phyloP scores from a whole-genome alignment of 2,329 filamentous ascomycete genomes.

The Botrytis squamosa region DNA sequence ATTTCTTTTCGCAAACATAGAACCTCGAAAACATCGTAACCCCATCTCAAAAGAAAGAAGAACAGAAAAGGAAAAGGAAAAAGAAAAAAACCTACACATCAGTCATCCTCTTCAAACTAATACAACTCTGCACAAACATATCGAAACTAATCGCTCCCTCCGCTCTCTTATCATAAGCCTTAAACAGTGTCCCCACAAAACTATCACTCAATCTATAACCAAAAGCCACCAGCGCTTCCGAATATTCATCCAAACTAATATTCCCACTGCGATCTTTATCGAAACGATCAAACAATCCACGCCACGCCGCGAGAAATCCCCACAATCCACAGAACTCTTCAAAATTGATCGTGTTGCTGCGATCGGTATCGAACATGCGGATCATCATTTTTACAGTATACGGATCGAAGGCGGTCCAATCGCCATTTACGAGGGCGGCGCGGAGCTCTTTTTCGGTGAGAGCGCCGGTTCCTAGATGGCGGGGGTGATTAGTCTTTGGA shows the following conservation, averaged over 20 bases:
- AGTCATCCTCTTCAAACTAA: conserved; percentile 96
- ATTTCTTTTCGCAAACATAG: neutral
- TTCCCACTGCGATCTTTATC: conserved; percentile 83
- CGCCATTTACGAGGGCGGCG: conserved; percentile 89
- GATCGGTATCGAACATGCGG: conserved; percentile 96
- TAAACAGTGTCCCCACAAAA: conserved; percentile 83
- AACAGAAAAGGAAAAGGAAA: neutral
- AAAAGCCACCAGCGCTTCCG: conserved; percentile 86
- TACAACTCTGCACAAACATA: conserved; percentile 95
- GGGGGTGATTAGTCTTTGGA: conserved; percentile 15
- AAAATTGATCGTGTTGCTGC: conserved; percentile 85
- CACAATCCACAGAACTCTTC: conserved; percentile 95
- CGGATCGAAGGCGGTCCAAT: conserved; percentile 90
- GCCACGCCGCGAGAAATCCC: conserved; percentile 94
- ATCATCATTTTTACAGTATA: conserved; percentile 99
- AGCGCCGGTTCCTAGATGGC: conserved; percentile 63
- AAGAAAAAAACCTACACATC: conserved; percentile 57
- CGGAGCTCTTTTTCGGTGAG: conserved; percentile 85
- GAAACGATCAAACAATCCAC: conserved; percentile 91
- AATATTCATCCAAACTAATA: conserved; percentile 84
- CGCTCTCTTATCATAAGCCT: conserved; percentile 78
- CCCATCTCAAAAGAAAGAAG: neutral
- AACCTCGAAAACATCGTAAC: neutral
- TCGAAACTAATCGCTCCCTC: conserved; percentile 83
- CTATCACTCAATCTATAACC: conserved; percentile 83